A percentile compares a stretch with the other conserved stretches of the same genome.
Conservation (phyloP, 2,329 filamentous ascomycete species). For the Neofusicoccum sp. region DNA sequence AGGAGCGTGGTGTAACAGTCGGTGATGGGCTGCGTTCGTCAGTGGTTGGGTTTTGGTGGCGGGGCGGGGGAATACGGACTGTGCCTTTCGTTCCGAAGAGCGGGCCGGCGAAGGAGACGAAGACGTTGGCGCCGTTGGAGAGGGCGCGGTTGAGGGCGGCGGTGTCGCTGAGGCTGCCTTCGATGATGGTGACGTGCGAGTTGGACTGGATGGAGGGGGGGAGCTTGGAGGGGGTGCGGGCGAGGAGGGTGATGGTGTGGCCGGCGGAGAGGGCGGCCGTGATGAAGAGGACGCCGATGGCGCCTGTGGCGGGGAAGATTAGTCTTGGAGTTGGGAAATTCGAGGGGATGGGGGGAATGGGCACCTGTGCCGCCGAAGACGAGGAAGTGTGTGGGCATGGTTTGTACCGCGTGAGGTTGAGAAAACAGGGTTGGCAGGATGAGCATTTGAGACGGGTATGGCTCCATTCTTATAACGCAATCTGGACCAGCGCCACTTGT, state of each 20-base stretch:
- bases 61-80: neutral
- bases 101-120: neutral
- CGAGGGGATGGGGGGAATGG: neutral
- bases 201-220: neutral
- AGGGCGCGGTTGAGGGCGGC: neutral
- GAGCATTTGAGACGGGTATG: too few relatives aligned
- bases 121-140: neutral
- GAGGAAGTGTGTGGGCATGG: neutral
- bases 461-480: too few relatives aligned
- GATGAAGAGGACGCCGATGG: neutral
- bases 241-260: neutral
- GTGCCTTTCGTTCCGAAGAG: neutral
- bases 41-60: neutral
- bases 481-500: too few relatives aligned
- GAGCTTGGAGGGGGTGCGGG: neutral
- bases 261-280: neutral
- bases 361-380: neutral
- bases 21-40: neutral
- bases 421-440: too few relatives aligned
- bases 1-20: neutral
- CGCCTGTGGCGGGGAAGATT: neutral
- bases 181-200: neutral
- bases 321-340: neutral
- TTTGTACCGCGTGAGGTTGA: neutral
- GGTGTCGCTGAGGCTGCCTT: neutral